Conservation (phyloP, 2,329 filamentous ascomycete genomes). For the Sphaceloma murrayae region DNA sequence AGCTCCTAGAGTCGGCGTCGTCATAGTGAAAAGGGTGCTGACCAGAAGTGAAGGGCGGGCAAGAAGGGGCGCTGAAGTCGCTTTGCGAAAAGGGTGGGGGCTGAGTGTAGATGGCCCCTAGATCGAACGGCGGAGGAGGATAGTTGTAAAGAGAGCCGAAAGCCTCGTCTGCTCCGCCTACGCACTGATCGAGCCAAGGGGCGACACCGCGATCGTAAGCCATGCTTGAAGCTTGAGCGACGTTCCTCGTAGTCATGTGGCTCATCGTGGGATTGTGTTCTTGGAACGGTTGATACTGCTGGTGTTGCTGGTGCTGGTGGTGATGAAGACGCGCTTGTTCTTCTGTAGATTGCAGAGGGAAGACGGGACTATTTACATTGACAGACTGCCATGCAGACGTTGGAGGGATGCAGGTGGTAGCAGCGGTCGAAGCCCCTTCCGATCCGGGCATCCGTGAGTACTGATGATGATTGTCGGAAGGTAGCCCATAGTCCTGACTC, state of each 20-base stretch:
- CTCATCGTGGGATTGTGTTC: no score
- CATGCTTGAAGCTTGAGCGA: background rate
- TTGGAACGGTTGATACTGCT: no score
- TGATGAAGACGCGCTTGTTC: no score
- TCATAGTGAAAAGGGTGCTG: background rate
- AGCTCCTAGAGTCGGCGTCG: background rate
- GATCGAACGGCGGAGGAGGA: background rate
- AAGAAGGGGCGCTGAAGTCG: background rate
- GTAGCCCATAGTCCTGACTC: background rate
- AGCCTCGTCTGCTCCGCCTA: no score
- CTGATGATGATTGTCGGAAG: background rate
- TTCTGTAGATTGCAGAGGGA: no score
- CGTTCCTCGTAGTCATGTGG: no score
- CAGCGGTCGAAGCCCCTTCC: no score
- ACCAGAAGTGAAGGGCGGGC: background rate
- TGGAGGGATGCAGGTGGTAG: slow-evolving; percentile 4
- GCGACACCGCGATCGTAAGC: background rate
- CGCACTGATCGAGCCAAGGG: background rate
- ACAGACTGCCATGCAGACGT: background rate
- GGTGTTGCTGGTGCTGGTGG: no score
- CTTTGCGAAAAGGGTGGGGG: no score
- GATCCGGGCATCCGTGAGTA: background rate
- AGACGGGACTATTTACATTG: no score
- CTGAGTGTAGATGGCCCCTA: background rate
- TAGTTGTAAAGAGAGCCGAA: background rate